These are phyloP conservation scores for Asterochloris erici DNA, from an alignment of 139 green algal genomes.

Conservation along the genomic window DNA sequence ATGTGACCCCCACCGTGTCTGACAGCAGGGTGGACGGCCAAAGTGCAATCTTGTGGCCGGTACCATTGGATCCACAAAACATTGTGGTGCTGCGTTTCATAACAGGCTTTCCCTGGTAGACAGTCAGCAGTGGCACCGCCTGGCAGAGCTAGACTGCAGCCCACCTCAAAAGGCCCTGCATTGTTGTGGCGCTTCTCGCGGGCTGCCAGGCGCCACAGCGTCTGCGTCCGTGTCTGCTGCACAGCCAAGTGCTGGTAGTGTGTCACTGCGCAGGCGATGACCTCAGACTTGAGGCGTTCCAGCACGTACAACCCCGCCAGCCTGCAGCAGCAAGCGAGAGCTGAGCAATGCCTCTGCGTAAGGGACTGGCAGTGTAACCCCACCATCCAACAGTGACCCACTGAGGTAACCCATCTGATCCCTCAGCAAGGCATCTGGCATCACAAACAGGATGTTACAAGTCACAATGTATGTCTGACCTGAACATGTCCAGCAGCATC, in stretches of 20 bases:
- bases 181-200: background rate
- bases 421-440: background rate
- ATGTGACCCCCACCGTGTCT: too few relatives aligned
- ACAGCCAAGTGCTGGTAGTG: slow-evolving; percentile 27
- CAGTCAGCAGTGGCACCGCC: background rate
- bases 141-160: background rate
- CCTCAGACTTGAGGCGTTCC: slow-evolving; percentile 22
- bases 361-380: background rate
- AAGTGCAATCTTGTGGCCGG: background rate
- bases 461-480: slow-evolving; percentile 4
- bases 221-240: slow-evolving; percentile 4
- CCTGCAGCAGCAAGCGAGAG: slow-evolving; percentile 1
- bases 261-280: slow-evolving; percentile 11
- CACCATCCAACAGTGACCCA: background rate
- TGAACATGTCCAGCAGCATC: slow-evolving; percentile 25
- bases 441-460: background rate
- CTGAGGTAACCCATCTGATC: background rate
- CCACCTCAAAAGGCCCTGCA: too few relatives aligned
- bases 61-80: background rate
- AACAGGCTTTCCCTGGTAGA: background rate
- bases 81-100: background rate
- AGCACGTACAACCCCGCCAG: slow-evolving; percentile 23
- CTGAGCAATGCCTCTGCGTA: background rate
- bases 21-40: background rate
- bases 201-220: slow-evolving; percentile 11